Base-by-base conservation (phyloP, 495 filamentous ascomycete species). In the Penicillium steckii region DNA sequence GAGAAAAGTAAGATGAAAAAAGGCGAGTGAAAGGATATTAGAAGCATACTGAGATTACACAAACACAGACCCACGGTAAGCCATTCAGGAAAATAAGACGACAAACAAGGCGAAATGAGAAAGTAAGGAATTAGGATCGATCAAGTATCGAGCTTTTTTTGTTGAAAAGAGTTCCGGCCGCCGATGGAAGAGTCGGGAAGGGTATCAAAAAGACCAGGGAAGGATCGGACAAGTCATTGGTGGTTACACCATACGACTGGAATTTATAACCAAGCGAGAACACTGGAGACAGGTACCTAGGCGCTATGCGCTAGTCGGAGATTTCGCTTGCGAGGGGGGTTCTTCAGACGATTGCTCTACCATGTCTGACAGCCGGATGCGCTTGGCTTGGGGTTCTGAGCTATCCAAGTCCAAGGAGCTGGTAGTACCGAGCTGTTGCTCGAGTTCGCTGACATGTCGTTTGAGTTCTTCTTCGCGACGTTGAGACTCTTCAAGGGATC, bases 401-500 rank as follows among this genome's bases (percentile, higher is more conserved):
- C 56, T 66, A 33, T 74, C 70, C 37, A 50, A 57, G 32, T 59
- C 60, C 7, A 21, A 21, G 5, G 52, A 52, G 4, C 55, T 40
- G 33, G 52, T 56, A 9, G 45, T 45, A 19, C 54, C 56, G 10
- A 85, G 46, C 48, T 88, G 85, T 48, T 70, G 75, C 64, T 96
- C 93, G 26, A 91, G 73, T 50, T 96, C 91, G 33, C 87, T 85
- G 5, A 97, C 76, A 41, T 88, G 81, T 45, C 85, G 78, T 69
- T 95, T 95, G 21, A 97, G 79, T 38, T 88, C 87, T 35, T 89
- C 86, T 64, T 96, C 91, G 19, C 89, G 80, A 43, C 82, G 80
- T 63, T 87, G 83, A 4, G 85, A 80, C 25, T 91, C 87, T 9
- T 94, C 86, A 2, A 96, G 74, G 32, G 85, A 84, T 26, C 81